Conservation (phyloP, 2,329 filamentous ascomycete species). For the Monosporascus sp. region DNA sequence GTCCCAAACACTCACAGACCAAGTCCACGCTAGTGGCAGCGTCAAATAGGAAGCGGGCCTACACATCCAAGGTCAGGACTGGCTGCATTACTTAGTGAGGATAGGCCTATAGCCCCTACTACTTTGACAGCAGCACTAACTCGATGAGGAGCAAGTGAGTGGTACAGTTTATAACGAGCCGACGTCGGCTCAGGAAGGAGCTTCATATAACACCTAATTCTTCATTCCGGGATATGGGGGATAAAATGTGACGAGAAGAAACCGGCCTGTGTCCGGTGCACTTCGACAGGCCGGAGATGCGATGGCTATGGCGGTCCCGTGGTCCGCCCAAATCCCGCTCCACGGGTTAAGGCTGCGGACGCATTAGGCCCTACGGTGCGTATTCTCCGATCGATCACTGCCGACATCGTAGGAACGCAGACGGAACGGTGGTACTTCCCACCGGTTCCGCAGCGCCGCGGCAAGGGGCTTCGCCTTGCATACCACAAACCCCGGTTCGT, state of each 20-base stretch:
- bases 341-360: conserved; percentile 19
- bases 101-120: background rate
- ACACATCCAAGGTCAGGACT: conserved; percentile 34
- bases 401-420: conserved; percentile 31
- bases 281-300: conserved; percentile 29
- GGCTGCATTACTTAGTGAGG: conserved; percentile 37
- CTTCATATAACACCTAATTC: background rate
- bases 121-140: conserved; percentile 1
- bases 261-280: conserved; percentile 29
- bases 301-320: conserved; percentile 28
- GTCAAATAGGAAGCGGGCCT: conserved; percentile 24
- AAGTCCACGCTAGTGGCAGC: too few species aligned
- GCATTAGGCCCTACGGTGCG: conserved; percentile 22
- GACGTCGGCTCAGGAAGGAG: conserved; percentile 18
- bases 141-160: conserved; percentile 10
- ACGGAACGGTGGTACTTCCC: conserved; percentile 31
- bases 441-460: conserved; percentile 28
- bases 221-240: conserved; percentile 26
- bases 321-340: conserved; percentile 1
- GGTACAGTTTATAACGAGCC: conserved; percentile 2
- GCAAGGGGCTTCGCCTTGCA: conserved; percentile 24
- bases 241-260: conserved; percentile 33
- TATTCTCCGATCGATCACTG: conserved; percentile 28
- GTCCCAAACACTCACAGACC: too few species aligned
- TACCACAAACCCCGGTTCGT: conserved; percentile 21